A percentile compares a stretch with the other conserved stretches of the same genome.
Conservation (phyloP, 2,329 filamentous ascomycete genomes). For the Colletotrichum orbiculare region DNA sequence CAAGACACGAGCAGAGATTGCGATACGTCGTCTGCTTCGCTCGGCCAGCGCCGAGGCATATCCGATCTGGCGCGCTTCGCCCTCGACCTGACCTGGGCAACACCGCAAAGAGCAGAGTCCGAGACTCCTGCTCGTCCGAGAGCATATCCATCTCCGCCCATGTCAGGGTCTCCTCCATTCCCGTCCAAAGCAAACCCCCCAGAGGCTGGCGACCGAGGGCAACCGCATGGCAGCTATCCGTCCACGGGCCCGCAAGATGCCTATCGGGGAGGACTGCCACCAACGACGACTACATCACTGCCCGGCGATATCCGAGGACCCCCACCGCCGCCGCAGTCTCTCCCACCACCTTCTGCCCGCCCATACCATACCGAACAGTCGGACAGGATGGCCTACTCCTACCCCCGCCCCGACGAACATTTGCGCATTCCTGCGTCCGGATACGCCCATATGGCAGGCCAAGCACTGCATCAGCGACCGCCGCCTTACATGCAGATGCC, state of each 20-base stretch:
- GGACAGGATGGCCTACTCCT: constrained; percentile 54
- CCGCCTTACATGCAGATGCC: constrained; percentile 39
- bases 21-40: constrained; percentile 57
- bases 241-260: constrained; percentile 59
- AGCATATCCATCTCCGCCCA: constrained; percentile 79
- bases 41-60: constrained; percentile 70
- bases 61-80: constrained; percentile 65
- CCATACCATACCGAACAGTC: constrained; percentile 51
- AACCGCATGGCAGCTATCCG: constrained; percentile 57
- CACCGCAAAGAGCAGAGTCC: constrained; percentile 60
- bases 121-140: constrained; percentile 64
- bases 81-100: constrained; percentile 66
- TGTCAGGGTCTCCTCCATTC: constrained; percentile 75
- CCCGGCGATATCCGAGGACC: constrained; percentile 50
- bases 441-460: constrained; percentile 33
- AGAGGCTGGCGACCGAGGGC: constrained; percentile 67
- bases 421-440: constrained; percentile 45
- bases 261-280: constrained; percentile 53
- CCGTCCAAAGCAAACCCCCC: constrained; percentile 65
- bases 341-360: constrained; percentile 47
- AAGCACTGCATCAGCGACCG: constrained; percentile 36
- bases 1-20: constrained; percentile 59
- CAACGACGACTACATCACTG: constrained; percentile 41
- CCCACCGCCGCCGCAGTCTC: constrained; percentile 36
- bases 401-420: constrained; percentile 51